Conservation (phyloP, 805 yeast species). For the Ogataea methanolica region DNA sequence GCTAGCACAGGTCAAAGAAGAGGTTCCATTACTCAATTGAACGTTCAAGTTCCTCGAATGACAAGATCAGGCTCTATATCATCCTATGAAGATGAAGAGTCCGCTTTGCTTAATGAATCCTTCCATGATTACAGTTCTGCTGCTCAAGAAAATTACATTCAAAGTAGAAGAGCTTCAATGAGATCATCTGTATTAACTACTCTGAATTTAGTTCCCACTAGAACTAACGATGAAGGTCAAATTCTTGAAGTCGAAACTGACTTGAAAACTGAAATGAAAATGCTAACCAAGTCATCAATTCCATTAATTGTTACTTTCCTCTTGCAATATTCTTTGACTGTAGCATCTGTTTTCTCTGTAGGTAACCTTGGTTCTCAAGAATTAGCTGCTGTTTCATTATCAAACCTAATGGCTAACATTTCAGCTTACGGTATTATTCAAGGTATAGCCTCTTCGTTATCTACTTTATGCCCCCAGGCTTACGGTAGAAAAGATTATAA, state of each 20-base stretch:
- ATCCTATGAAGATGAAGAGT: constrained; percentile 8
- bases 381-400: constrained; percentile 55
- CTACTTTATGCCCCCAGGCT: constrained; percentile 58
- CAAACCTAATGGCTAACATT: constrained; percentile 52
- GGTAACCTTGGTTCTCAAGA: constrained; percentile 59
- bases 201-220: constrained; percentile 16
- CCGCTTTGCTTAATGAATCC: constrained; percentile 7
- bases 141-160: constrained; percentile 19
- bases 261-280: constrained; percentile 32
- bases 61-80: constrained; percentile 8
- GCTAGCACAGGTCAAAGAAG: constrained; percentile 14
- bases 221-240: constrained; percentile 19
- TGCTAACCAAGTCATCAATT: constrained; percentile 38
- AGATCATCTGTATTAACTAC: constrained; percentile 10
- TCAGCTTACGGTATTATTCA: constrained; percentile 53
- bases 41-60: constrained; percentile 4
- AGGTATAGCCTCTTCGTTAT: constrained; percentile 54
- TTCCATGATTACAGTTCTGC: constrained; percentile 18
- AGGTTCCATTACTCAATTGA: constrained; percentile 19
- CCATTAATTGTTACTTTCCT: constrained; percentile 51
- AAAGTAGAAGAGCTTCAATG: constrained; percentile 25
- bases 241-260: constrained; percentile 39
- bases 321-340: constrained; percentile 49
- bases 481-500: constrained; percentile 49
- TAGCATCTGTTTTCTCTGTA: constrained; percentile 50